Base-by-base conservation (phyloP, 257 asterid genomes). In the Agastache rugosa region DNA sequence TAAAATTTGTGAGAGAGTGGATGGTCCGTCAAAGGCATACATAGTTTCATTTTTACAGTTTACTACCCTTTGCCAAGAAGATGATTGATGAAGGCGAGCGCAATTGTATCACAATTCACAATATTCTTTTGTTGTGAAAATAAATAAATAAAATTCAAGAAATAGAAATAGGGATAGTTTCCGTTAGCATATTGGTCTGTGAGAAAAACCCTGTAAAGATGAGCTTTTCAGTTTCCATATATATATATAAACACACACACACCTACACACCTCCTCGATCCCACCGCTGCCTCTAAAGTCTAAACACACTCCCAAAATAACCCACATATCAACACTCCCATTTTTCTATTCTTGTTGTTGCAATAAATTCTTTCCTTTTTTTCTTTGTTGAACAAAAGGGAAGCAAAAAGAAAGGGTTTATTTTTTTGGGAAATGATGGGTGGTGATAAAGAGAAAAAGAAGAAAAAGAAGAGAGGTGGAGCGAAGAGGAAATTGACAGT, bases 391-490 rank as follows among this genome's bases (percentile, higher is more conserved):
- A 51, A 10, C 16, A 11, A 61, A 12, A 37, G 25, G 22, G 50
- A 35, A 16, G n/a, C 17, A 53, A 6, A 34, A 51, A 78, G 50
- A 37, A 42, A 41, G 3, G 25, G 16, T 29, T 7, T 31, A 15
- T 31, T 29, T 60, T 25, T 65, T 37, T 23, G 56, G 41, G 71
- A 35, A 67, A 85, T 81, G 85, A 82, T 84, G 89, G 82, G 77
- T 35, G 82, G 78, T 23, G 92, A 88, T 67, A 84, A 81, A 81
- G 96, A 82, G 67, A 88, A 89, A 51, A 89, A 86, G 83, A 93
- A 91, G 90, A 94, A 94, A 72, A 92, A 85, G 85, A 95, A 95
- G 91, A 88, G 97, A 74, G 98, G 98, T 17, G 99, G 97, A 67
- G 85, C 91, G 9, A 95, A 90, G 83, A 92, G 91, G 88, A 95